These are phyloP conservation scores for Lactarius evosmus DNA, from an alignment of 768 basidiomycete genomes.

Conservation along the genomic window DNA sequence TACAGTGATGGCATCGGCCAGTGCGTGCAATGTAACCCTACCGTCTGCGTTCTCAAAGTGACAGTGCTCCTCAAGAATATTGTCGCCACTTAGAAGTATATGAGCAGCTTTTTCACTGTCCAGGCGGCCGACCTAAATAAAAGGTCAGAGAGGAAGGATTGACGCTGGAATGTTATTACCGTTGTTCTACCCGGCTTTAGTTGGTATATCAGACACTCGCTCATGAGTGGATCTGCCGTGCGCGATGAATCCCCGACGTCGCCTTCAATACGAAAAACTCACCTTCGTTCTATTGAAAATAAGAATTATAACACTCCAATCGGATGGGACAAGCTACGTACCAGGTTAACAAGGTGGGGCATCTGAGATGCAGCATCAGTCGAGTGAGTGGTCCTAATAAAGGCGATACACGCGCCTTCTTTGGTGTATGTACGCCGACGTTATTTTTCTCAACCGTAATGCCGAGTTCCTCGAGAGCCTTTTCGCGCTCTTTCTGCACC, in stretches of 20 bases:
- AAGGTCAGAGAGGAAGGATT: constrained; percentile 16
- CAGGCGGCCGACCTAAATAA: constrained; percentile 72
- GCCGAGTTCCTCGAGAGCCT: constrained; percentile 94
- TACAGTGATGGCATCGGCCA: constrained; percentile 81
- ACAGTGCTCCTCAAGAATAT: constrained; percentile 91
- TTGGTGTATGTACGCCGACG: constrained; percentile 97
- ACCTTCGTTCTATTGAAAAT: constrained; percentile 27
- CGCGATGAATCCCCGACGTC: constrained; percentile 2
- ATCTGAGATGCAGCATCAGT: constrained; percentile 47
- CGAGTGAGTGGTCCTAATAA: background rate
- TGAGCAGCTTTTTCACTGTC: constrained; percentile 79
- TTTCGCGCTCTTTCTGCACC: constrained; percentile 95
- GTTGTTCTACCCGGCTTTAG: constrained; percentile 81
- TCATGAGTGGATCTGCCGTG: constrained; percentile 84
- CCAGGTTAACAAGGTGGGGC: constrained; percentile 92
- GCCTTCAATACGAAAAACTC: constrained; percentile 3
- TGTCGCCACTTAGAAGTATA: constrained; percentile 89
- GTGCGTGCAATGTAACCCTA: constrained; percentile 75
- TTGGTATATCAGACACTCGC: constrained; percentile 91
- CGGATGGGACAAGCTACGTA: constrained; percentile 40
- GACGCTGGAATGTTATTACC: constrained; percentile 40
- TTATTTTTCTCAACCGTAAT: constrained; percentile 97
- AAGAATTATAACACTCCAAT: background rate
- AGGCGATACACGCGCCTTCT: constrained; percentile 52
- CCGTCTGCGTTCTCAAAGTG: constrained; percentile 84